These are phyloP conservation scores for Cladophialophora immunda DNA, from an alignment of 2,329 filamentous ascomycete species.

Conservation along the genomic window DNA sequence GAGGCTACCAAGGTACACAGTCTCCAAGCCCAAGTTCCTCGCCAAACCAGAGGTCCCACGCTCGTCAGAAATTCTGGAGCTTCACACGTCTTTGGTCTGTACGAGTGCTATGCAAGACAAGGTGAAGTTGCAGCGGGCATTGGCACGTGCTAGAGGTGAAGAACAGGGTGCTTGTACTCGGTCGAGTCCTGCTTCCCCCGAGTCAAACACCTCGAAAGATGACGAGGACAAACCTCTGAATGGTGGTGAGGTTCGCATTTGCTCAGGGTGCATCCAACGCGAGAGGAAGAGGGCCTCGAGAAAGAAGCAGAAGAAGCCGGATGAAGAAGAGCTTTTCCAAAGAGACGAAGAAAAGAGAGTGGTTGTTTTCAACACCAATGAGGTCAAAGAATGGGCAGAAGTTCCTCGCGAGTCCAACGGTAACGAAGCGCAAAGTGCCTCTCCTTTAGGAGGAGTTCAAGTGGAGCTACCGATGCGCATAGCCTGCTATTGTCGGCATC, in stretches of 20 bases:
- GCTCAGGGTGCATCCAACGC: slow-evolving; percentile 85
- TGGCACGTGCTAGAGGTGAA: slow-evolving; percentile 64
- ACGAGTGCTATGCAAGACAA: slow-evolving; percentile 87
- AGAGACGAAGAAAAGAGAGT: slow-evolving; percentile 81
- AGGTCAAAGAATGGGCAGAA: slow-evolving; percentile 83
- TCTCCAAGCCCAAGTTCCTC: slow-evolving; percentile 92
- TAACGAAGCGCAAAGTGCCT: slow-evolving; percentile 44
- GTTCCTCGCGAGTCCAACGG: slow-evolving; percentile 59
- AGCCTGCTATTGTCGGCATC: slow-evolving; percentile 95
- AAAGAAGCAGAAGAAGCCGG: slow-evolving; percentile 91
- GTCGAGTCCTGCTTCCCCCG: slow-evolving; percentile 49
- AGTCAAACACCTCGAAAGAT: slow-evolving; percentile 62
- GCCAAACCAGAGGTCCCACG: slow-evolving; percentile 74
- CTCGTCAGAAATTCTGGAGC: slow-evolving; percentile 77
- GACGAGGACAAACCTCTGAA: slow-evolving; percentile 79
- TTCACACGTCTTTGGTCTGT: slow-evolving; percentile 85
- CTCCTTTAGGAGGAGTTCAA: slow-evolving; percentile 72
- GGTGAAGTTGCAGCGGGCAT: slow-evolving; percentile 71
- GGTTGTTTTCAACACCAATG: slow-evolving; percentile 89
- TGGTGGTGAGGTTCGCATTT: slow-evolving; percentile 94
- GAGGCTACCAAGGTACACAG: slow-evolving; percentile 86
- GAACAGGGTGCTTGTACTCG: slow-evolving; percentile 48
- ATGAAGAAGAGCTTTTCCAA: slow-evolving; percentile 89
- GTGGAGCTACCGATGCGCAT: slow-evolving; percentile 93
- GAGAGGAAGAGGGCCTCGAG: slow-evolving; percentile 90